A percentile compares a stretch with the other conserved stretches of the same genome.
Conservation (phyloP, 257 asterid genomes). For the Verbascum thapsus region DNA sequence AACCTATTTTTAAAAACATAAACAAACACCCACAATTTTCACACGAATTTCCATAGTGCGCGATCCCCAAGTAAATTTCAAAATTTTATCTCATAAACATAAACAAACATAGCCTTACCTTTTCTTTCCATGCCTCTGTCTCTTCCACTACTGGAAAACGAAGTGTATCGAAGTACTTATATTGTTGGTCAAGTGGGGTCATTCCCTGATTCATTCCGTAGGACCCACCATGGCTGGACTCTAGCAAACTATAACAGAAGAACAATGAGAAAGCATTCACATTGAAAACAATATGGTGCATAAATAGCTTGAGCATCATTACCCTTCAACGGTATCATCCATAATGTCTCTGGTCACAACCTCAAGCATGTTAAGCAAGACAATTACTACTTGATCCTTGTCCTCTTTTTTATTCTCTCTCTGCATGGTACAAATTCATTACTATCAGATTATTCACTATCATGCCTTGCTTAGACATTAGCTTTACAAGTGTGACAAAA, state of each 20-base stretch:
- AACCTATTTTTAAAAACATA: too few relatives aligned
- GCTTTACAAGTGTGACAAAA: neutral
- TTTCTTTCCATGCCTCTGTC: slow-evolving; percentile 92
- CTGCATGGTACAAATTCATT: slow-evolving; percentile 45
- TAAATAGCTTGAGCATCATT: slow-evolving; percentile 26
- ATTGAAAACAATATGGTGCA: neutral
- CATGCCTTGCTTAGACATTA: slow-evolving; percentile 13
- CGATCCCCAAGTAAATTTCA: too few relatives aligned
- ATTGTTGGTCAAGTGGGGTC: slow-evolving; percentile 73
- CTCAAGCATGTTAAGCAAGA: slow-evolving; percentile 91
- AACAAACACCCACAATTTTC: too few relatives aligned
- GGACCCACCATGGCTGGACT: slow-evolving; percentile 80
- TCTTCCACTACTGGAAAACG: slow-evolving; percentile 83
- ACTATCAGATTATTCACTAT: slow-evolving; percentile 19
- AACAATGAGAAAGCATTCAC: slow-evolving; percentile 29
- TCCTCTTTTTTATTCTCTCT: slow-evolving; percentile 72
- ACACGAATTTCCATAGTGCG: too few relatives aligned
- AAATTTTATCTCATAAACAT: too few relatives aligned
- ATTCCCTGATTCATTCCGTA: slow-evolving; percentile 64
- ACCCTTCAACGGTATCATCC: slow-evolving; percentile 82
- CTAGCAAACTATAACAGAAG: slow-evolving; percentile 57
- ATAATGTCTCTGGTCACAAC: slow-evolving; percentile 95
- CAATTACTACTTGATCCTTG: slow-evolving; percentile 87
- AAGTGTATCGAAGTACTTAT: slow-evolving; percentile 61
- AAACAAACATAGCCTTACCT: too few relatives aligned